phyloP scores from a whole-genome alignment of 75 land plant species.

The Adiantum capillusveneris region DNA sequence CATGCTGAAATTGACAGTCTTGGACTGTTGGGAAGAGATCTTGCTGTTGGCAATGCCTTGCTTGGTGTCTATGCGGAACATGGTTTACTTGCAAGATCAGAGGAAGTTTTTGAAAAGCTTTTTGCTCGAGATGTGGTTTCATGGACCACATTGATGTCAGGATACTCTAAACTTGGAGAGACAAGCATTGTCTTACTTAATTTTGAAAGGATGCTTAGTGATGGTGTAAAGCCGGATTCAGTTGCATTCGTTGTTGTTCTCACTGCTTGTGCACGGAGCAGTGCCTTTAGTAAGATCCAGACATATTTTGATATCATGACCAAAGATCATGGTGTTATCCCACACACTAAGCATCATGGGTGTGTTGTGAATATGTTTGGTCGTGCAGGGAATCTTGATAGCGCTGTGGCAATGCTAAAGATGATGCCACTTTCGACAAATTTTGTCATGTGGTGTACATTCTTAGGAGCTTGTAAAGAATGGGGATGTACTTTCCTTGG shows the following conservation, averaged over 20 bases:
- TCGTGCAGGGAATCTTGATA: conserved; percentile 15
- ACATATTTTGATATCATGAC: conserved; percentile 2
- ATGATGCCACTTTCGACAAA: conserved; percentile 15
- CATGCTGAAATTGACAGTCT: neutral
- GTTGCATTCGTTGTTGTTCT: conserved; percentile 27
- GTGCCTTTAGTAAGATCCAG: conserved; percentile 1
- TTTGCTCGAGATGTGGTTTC: conserved; percentile 14
- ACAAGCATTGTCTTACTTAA: conserved; percentile 12
- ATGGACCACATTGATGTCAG: conserved; percentile 22
- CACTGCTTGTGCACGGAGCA: conserved; percentile 5
- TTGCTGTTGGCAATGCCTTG: conserved; percentile 34
- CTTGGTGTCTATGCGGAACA: conserved; percentile 49
- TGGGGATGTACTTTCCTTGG: too few species aligned
- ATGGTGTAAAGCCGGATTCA: conserved; percentile 21
- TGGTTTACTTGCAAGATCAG: conserved; percentile 30
- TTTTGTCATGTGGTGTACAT: conserved; percentile 19
- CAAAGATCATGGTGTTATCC: conserved; percentile 2
- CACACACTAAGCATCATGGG: conserved; percentile 9
- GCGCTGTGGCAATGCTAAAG: conserved; percentile 13
- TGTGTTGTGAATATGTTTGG: conserved; percentile 23
- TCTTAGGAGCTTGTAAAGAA: conserved; percentile 24
- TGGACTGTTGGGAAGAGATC: conserved; percentile 11
- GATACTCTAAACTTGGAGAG: conserved; percentile 15
- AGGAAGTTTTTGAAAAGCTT: conserved; percentile 19
- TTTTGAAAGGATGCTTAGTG: conserved; percentile 14